phyloP scores from a whole-genome alignment of 2,329 filamentous ascomycete genomes.

The Corynespora cassiicola region DNA sequence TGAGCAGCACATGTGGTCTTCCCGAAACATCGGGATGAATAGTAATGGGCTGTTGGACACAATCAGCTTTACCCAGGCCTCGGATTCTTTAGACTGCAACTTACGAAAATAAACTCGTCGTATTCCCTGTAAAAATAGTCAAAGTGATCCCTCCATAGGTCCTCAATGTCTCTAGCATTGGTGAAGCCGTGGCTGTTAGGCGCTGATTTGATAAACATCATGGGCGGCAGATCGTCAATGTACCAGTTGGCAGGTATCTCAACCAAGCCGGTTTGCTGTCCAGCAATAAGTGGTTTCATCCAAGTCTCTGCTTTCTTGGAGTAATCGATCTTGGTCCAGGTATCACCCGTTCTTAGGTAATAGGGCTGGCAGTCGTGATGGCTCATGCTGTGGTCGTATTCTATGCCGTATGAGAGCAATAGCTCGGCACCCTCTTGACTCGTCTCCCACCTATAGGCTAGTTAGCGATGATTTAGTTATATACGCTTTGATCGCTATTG shows the following conservation, averaged over 20 bases:
- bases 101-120: conserved; percentile 73
- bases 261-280: conserved; percentile 66
- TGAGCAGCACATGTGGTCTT: conserved; percentile 72
- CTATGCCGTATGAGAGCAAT: conserved; percentile 69
- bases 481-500: too few relatives aligned
- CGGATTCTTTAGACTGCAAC: conserved; percentile 8
- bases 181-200: conserved; percentile 69
- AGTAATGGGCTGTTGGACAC: conserved; percentile 67
- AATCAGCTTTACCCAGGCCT: too few relatives aligned
- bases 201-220: conserved; percentile 74
- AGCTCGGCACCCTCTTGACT: conserved; percentile 70
- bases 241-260: conserved; percentile 73
- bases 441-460: conserved; percentile 67
- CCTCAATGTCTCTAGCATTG: conserved; percentile 64
- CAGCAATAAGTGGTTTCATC: conserved; percentile 70
- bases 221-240: conserved; percentile 64
- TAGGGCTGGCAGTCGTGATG: conserved; percentile 71
- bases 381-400: conserved; percentile 72
- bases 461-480: too few relatives aligned
- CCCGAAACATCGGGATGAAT: conserved; percentile 73
- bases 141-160: conserved; percentile 70
- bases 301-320: conserved; percentile 65
- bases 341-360: conserved; percentile 68
- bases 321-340: conserved; percentile 73
- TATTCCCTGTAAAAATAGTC: conserved; percentile 79